A percentile compares a stretch with the other conserved stretches of the same genome.
phyloP scores from a whole-genome alignment of 164 flowering plant genomes.

The Euptelea pleiosperma region DNA sequence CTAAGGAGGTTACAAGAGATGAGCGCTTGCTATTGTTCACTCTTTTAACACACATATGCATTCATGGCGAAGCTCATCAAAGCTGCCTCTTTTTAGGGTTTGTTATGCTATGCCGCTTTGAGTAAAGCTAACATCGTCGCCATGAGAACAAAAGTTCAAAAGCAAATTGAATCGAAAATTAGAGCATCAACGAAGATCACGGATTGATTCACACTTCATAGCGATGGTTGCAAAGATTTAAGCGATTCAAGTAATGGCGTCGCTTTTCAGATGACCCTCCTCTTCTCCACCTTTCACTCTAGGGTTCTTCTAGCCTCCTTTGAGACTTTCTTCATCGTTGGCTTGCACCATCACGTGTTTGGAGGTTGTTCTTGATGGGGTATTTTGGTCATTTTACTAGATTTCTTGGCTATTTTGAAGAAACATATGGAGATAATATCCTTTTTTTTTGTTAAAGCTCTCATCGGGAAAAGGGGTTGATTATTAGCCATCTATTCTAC shows the following conservation, averaged over 20 bases:
- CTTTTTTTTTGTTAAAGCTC: no score
- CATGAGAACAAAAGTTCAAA: background rate
- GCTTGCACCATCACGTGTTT: conserved; percentile 9
- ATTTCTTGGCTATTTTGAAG: no score
- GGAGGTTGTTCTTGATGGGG: conserved; percentile 17
- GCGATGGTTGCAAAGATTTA: conserved; percentile 4
- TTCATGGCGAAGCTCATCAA: conserved; percentile 2
- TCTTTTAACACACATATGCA: background rate
- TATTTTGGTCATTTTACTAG: conserved; percentile 23
- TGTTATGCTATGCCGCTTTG: background rate
- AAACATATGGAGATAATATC: no score
- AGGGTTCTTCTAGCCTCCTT: conserved; percentile 13
- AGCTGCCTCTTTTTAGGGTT: background rate
- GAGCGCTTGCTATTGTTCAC: background rate
- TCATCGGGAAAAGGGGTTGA: no score
- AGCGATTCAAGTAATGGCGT: conserved; percentile 13
- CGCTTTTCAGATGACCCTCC: conserved; percentile 16
- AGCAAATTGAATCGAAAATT: background rate
- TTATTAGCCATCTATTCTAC: no score
- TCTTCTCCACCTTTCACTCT: background rate
- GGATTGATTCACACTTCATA: no score
- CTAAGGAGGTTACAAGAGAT: no score
- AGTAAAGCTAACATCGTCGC: no score
- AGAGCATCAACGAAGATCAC: background rate
- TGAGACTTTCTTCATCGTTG: background rate